Base-by-base conservation (phyloP, 2,329 filamentous ascomycete species). In the Trichoderma brevicompactum region DNA sequence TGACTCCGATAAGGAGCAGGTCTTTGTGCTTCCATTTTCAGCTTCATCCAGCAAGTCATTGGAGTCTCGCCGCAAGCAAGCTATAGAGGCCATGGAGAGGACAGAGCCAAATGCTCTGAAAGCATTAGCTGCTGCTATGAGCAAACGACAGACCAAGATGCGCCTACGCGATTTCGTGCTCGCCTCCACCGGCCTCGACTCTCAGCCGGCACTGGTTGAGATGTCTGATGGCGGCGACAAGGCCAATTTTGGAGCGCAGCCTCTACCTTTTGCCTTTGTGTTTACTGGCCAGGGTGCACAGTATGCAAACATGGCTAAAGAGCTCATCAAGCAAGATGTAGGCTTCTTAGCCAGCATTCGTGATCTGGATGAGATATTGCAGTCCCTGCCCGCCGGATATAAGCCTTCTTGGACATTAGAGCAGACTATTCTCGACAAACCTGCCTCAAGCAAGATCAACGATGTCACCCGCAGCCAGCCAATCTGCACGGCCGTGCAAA, bases 281-380 rank as follows among this genome's bases (percentile, higher is more conserved):
- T 72, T 72, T 61, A 72, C 70, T 9, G 71, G 71, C 7, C 71
- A 73, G 23, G 71, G 71, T 8, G 71, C 71, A 2, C 71, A 73
- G 46, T 73, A 69, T 60, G 49, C 69, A 0, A 49, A 59, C 7
- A 72, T 72, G 71, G 71, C 56, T 9, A 55, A 34, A 6, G 65
- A 68, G 17, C 48, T 71, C 10, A 36, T 72, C 6, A 49, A 65
- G 10, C 34, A 46, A 19, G 49, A 54, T 28, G 13, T 8, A 13
- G 9, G 34, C 49, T 71, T 70, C 55, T 43, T 64, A 34, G 7
- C 46, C 38, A 46, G 48, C 49, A 62, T 73, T 38, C 60, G 59
- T 28, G 65, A 66, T 23, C 28, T 65, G 0, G 71, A 71, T 15
- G 44, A 49, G 1, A 44, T 59, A 2, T 41, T 60, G 12, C 10